Base-by-base conservation (phyloP, 2,329 filamentous ascomycete species). In the Bipolaris sorokiniana region DNA sequence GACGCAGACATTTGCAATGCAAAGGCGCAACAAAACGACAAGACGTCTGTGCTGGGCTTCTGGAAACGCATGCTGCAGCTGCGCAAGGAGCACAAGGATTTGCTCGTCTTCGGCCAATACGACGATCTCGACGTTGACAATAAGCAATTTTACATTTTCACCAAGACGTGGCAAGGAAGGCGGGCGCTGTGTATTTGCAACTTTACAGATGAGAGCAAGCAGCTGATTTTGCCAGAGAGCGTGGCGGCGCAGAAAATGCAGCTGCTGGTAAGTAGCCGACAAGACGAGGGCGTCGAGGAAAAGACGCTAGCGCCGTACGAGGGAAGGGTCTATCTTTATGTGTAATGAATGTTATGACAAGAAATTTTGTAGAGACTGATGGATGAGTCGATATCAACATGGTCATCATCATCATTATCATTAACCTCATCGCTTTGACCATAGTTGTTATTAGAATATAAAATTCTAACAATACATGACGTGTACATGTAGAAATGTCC, bases 41-140 rank as follows among this genome's bases (percentile, higher is more conserved):
- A 77, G 44, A 64, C 71, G 10, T 83, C 82, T 7, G 83, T 88
- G 3, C 78, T 86, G 49, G 78, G 81, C 37, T 90, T 88, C 73
- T 90, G 87, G 85, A 83, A 83, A 72, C 72, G 77, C 44, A 80
- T 83, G 62, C 75, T 90, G 40, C 68, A 65, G 51, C 76, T 85
- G 42, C 79, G 88, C 44, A 86, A 85, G 72, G 73, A 82, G 60
- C 78, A 86, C 66, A 79, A 79, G 15, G 82, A 86, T 41, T 71
- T 87, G 7, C 85, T 91, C 54, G 82, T 88, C 1, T 84, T 88
- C 63, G 88, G 88, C 5, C 76, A 80, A 18, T 90, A 85, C 69
- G 74, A 83, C 44, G 71, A 82, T 7, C 74, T 84, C 34, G 83
- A 84, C 47, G 68, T 78, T 16, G 78, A 80, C n/a, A 62, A 77